Conservation (phyloP, 2,329 filamentous ascomycete species). For the Epichloe aotearoae region DNA sequence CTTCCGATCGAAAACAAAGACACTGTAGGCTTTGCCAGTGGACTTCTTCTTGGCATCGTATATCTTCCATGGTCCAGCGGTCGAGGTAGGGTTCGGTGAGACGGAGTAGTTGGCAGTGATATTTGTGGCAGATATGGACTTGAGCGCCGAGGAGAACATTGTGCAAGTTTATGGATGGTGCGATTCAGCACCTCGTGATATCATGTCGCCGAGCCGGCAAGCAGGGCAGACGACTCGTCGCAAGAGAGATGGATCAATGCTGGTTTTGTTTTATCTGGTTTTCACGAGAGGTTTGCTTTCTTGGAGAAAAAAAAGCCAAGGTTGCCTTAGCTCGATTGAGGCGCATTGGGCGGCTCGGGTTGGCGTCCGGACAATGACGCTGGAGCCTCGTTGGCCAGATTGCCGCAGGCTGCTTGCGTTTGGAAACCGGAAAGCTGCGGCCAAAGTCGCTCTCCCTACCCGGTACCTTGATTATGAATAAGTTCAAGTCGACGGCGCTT, state of each 20-base stretch:
- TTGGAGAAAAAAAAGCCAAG: neutral
- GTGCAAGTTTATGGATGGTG: slow-evolving; percentile 10
- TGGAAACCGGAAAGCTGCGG: too few species aligned
- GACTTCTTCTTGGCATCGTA: slow-evolving; percentile 96
- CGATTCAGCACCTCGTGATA: slow-evolving; percentile 10
- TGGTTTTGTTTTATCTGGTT: too few species aligned
- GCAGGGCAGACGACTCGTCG: neutral
- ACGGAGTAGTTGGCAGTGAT: slow-evolving; percentile 87
- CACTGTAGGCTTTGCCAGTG: slow-evolving; percentile 74
- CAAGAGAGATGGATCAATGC: neutral
- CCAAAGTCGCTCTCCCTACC: neutral
- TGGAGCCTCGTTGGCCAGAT: slow-evolving; percentile 1
- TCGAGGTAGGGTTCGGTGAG: slow-evolving; percentile 59
- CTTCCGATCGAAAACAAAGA: slow-evolving; percentile 92
- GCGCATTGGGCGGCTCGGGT: neutral
- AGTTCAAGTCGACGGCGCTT: neutral
- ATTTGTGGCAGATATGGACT: slow-evolving; percentile 81
- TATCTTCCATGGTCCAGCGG: slow-evolving; percentile 90
- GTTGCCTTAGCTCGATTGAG: neutral
- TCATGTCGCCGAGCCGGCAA: slow-evolving; percentile 13
- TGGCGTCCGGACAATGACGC: neutral
- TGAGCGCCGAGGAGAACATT: slow-evolving; percentile 91
- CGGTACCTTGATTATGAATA: neutral
- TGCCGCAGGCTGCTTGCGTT: neutral
- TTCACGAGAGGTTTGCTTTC: neutral